A percentile compares a stretch with the other conserved stretches of the same genome.
phyloP scores from a whole-genome alignment of 331 rosid genomes.

The Rhamnella rubrinervis region DNA sequence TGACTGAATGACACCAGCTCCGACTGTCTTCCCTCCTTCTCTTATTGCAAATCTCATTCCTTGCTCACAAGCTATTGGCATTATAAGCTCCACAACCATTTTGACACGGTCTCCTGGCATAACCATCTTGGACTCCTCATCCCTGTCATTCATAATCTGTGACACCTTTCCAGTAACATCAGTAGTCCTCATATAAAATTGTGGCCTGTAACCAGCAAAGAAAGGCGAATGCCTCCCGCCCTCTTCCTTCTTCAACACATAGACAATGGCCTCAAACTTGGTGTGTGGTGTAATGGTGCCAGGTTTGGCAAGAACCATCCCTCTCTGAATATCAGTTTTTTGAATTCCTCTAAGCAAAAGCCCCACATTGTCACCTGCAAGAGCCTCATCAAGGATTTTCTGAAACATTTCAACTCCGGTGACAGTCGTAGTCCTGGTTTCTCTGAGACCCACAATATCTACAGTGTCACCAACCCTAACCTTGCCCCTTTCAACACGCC shows the following conservation, averaged over 20 bases:
- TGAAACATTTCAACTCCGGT: conserved; percentile 26
- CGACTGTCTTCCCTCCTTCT: conserved; percentile 24
- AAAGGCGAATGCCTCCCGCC: conserved; percentile 24
- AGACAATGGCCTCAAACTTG: conserved; percentile 22
- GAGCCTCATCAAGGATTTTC: conserved; percentile 21
- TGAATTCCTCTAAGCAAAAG: conserved; percentile 20
- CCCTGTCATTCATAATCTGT: conserved; percentile 10
- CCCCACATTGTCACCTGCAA: conserved; percentile 29
- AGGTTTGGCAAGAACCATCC: conserved; percentile 19
- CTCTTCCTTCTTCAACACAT: conserved; percentile 23
- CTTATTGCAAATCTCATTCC: conserved; percentile 26
- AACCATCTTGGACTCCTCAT: conserved; percentile 26
- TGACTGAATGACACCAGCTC: conserved; percentile 21
- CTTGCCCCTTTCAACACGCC: conserved; percentile 19
- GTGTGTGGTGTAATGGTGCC: conserved; percentile 2
- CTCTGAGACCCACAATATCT: conserved; percentile 16
- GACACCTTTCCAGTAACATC: conserved; percentile 19
- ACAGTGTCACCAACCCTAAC: conserved; percentile 18
- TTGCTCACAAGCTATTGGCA: conserved; percentile 30
- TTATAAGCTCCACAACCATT: conserved; percentile 36
- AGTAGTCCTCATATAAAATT: conserved; percentile 21
- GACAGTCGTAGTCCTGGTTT: conserved; percentile 18
- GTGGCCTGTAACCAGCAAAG: conserved; percentile 19
- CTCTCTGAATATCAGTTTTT: conserved; percentile 20
- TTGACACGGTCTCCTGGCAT: conserved; percentile 38